Base-by-base conservation (phyloP, 1,284 basidiomycete genomes). In the Termitomyces sp. region DNA sequence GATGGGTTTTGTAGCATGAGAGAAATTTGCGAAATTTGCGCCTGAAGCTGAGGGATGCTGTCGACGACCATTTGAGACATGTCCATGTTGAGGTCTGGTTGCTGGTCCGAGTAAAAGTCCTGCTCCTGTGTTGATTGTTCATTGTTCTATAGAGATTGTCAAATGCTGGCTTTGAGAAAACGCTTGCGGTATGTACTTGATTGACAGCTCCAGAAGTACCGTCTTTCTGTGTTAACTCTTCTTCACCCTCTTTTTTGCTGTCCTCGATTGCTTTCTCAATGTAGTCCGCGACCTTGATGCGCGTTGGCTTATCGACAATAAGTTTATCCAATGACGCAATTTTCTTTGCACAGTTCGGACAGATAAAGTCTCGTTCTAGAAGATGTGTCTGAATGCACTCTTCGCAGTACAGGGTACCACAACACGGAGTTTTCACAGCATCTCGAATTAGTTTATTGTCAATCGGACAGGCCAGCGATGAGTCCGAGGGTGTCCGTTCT, bases 311-410 rank as follows among this genome's bases (percentile, higher is more conserved):
- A 72, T 97, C 93, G 61, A 83, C 70, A 56, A 82, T 69, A 46
- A 98, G 77, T 69, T 90, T 90, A 74, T 95, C 93, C 64, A 97
- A 74, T 50, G 88, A 91, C 10, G 86, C 77, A 58, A 97, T 83
- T 74, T 90, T 94, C 70, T 86, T 87, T 62, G 84, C 81, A 70
- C 95, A 98, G 58, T 85, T 83, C 12, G 92, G 93, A 71, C 94
- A 98, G 56, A 88, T 76, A 71, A 97, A 96, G 72, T 95, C 93
- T 70, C 92, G 86, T 69, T 97, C 94, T 58, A 95, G 81, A 50
- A 98, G 77, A 71, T 94, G 81, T 39, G 88, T 92, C 69, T 93
- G 88, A 59, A 98, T 90, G 74, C 94, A 97, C 68, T 97, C 94
- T 72, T 97, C 93, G 76, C 94, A 97, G 72, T 90, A 98, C n/a